A percentile compares a stretch with the other conserved stretches of the same genome.
Conservation (phyloP, 176 grass and related monocot genomes). For the Coix lacrymajobi region DNA sequence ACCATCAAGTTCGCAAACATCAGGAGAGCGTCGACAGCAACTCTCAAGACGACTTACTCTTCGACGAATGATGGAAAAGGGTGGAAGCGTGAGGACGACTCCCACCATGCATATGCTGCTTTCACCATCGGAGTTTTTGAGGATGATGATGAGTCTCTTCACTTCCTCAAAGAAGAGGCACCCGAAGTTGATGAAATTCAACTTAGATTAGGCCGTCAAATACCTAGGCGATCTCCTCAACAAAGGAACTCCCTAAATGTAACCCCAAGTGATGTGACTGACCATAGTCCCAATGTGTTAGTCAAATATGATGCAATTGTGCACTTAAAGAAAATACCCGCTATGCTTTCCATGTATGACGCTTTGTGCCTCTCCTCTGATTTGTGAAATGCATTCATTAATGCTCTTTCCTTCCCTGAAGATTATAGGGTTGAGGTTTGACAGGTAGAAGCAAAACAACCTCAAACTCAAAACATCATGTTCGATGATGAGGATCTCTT, state of each 20-base stretch:
- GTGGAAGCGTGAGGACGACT: not conserved
- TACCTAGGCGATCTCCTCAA: not conserved
- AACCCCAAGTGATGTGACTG: not conserved
- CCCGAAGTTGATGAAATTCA: not conserved
- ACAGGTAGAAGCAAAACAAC: not conserved
- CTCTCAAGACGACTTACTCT: not conserved
- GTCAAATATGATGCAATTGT: slow-evolving; percentile 4
- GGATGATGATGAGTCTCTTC: not conserved
- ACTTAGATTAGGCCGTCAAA: not conserved
- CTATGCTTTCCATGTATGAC: slow-evolving; percentile 10
- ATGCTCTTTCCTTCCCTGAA: not conserved
- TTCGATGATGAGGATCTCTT: not conserved
- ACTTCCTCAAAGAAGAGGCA: not conserved
- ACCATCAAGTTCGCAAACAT: not conserved
- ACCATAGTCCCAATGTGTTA: not conserved
- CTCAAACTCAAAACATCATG: not conserved
- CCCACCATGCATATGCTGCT: rapidly evolving
- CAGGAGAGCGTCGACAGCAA: not conserved
- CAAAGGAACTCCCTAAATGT: not conserved
- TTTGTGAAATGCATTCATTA: not conserved
- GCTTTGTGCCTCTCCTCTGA: not conserved
- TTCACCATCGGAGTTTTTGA: not conserved
- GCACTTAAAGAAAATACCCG: not conserved
- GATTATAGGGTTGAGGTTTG: slow-evolving; percentile 9
- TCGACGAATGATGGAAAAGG: not conserved